Percentiles rank a stretch among this genome's conserved stretches.
Evolutionary conservation across 306 rosid genomes (phyloP).

Genomic region (apple (Malus domestica)): ASM211411v1 NC_041800.1:26537233-26537732

Average conservation of each 20-base stretch:
- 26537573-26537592: neutral
- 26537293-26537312: too few relatives aligned
- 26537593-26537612: neutral
- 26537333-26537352: neutral
- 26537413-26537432: constrained; percentile 1
- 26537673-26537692: fast-evolving
- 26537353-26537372: too few relatives aligned
- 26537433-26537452: constrained; percentile 25
- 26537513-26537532: constrained; percentile 4
- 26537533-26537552: neutral
- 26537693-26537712: too few relatives aligned
- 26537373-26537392: neutral
- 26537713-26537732: fast-evolving
- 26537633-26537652: neutral
- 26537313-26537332: too few relatives aligned
- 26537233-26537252: too few relatives aligned
- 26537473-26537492: constrained; percentile 81
- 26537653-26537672: too few relatives aligned
- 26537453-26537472: constrained; percentile 48
- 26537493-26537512: constrained; percentile 54
- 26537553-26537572: neutral
- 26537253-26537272: too few relatives aligned
- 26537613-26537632: neutral
- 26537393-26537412: constrained; percentile 60
- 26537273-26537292: too few relatives aligned